Conservation (phyloP, 495 filamentous ascomycete genomes). For the Achaetomiella virescens region DNA sequence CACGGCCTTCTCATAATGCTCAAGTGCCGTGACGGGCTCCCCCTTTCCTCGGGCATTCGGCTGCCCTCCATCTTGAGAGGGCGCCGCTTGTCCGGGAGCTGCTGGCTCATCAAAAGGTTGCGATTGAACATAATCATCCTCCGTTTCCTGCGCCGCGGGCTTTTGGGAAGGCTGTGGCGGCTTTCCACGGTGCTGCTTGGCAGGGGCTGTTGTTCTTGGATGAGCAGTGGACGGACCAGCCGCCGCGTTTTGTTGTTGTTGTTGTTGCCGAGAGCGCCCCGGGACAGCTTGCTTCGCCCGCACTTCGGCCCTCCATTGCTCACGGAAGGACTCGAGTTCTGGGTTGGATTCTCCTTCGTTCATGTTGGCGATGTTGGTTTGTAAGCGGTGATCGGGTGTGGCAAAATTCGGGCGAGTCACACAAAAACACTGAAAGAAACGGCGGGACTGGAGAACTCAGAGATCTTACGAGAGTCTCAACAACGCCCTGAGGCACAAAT, state of each 20-base stretch:
- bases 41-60: conserved; percentile 2
- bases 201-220: not conserved
- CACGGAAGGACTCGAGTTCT: conserved; percentile 36
- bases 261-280: conserved; percentile 2
- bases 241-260: conserved; percentile 4
- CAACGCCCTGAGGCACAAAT: too few relatives aligned
- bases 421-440: not conserved
- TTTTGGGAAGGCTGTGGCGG: conserved; percentile 16
- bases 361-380: conserved; percentile 14
- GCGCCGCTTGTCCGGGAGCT: not conserved
- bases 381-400: not conserved
- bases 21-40: conserved; percentile 73
- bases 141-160: conserved; percentile 12
- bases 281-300: conserved; percentile 13
- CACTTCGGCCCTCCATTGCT: conserved; percentile 36
- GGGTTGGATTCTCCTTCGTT: conserved; percentile 22
- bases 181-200: conserved; percentile 1
- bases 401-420: not conserved
- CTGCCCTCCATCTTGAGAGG: conserved; percentile 2
- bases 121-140: conserved; percentile 37
- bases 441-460: too few relatives aligned
- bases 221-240: conserved; percentile 9
- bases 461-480: too few relatives aligned
- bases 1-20: conserved; percentile 89
- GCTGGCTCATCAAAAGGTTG: conserved; percentile 34